A percentile compares a stretch with the other conserved stretches of the same genome.
phyloP scores from a whole-genome alignment of 176 grass and related monocot species.

The Aegilops longissima region DNA sequence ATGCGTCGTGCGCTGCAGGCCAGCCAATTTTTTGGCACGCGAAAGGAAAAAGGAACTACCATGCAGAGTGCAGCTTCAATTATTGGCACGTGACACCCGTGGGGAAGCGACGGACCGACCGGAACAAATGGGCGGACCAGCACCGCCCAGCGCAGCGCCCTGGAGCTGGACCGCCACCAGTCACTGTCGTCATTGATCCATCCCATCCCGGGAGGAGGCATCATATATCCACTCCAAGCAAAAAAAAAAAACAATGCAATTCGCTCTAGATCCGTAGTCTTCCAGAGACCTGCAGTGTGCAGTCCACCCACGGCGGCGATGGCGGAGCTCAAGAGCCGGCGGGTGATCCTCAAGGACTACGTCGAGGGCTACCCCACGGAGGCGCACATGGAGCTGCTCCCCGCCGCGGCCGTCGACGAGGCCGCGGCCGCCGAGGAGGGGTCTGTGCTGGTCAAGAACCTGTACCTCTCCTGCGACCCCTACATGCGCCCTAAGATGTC shows the following conservation, averaged over 20 bases:
- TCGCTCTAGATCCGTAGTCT: background rate
- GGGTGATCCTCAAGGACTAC: slow-evolving; percentile 58
- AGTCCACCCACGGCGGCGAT: background rate
- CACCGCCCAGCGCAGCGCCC: background rate
- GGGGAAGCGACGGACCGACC: background rate
- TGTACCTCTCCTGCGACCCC: slow-evolving; percentile 80
- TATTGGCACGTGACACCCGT: background rate
- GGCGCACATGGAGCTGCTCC: slow-evolving; percentile 48
- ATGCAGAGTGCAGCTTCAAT: background rate
- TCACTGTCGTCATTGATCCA: too few species aligned
- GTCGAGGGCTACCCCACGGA: slow-evolving; percentile 46
- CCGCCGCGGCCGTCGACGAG: background rate
- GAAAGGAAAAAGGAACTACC: too few species aligned
- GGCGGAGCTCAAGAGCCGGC: slow-evolving; percentile 29
- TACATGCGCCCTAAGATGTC: slow-evolving; percentile 62
- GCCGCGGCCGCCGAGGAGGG: background rate
- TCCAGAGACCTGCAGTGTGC: too few species aligned
- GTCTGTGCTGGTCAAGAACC: slow-evolving; percentile 44
- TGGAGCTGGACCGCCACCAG: background rate
- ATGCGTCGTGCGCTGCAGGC: too few species aligned
- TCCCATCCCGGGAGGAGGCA: background rate
- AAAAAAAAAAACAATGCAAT: background rate
- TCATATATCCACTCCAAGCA: background rate
- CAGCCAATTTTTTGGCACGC: too few species aligned
- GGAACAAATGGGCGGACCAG: background rate